phyloP scores from a whole-genome alignment of 2,329 filamentous ascomycete genomes.

The Fusarium neocosmosporiellum region DNA sequence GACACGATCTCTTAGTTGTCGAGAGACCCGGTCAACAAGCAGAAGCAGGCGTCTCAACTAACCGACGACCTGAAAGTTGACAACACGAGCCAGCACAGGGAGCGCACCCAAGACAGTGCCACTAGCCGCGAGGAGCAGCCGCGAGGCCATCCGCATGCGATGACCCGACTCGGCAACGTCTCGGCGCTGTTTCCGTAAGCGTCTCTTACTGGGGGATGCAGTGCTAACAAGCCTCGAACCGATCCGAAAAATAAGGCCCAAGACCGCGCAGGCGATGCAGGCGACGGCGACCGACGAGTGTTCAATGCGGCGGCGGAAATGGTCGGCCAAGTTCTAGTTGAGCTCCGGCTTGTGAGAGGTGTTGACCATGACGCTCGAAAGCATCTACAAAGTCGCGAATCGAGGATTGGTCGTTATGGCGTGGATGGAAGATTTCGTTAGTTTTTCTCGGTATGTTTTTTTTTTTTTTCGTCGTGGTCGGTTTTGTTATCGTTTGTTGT shows the following conservation, averaged over 20 bases:
- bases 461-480: background rate
- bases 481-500: constrained; percentile 7
- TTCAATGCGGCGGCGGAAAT: background rate
- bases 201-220: background rate
- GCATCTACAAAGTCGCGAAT: background rate
- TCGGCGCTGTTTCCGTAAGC: background rate
- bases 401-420: background rate
- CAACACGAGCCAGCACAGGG: background rate
- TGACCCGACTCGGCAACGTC: background rate
- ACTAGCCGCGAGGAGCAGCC: background rate
- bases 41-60: background rate
- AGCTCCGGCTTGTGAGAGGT: background rate
- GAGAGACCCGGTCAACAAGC: background rate
- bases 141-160: background rate
- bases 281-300: background rate
- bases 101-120: background rate
- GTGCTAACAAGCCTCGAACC: background rate
- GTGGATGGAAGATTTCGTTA: background rate
- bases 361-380: constrained; percentile 5
- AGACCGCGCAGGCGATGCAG: background rate
- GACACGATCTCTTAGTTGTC: background rate
- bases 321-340: background rate
- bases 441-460: too few species aligned
- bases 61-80: background rate
- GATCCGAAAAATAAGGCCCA: background rate